A percentile compares a stretch with the other conserved stretches of the same genome.
These are phyloP conservation scores for Lactuca sativa DNA, from an alignment of 129 eudicot species.

Conservation along the genomic window DNA sequence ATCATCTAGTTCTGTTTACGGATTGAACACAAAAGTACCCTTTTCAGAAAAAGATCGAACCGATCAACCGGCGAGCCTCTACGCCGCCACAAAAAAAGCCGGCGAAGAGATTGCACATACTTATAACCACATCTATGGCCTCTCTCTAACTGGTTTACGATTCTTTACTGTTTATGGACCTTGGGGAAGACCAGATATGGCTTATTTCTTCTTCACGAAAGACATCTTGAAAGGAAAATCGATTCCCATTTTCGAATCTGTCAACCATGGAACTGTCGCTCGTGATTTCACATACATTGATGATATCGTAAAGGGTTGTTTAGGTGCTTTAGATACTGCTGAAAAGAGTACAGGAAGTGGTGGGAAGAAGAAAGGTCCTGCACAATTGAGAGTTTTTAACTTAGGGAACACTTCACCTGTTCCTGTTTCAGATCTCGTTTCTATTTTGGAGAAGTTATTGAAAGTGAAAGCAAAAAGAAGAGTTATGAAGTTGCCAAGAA, in stretches of 20 bases:
- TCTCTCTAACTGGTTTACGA: constrained; percentile 47
- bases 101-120: constrained; percentile 53
- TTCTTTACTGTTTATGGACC: constrained; percentile 53
- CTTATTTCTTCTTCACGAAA: constrained; percentile 46
- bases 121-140: constrained; percentile 49
- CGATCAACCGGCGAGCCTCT: constrained; percentile 54
- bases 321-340: constrained; percentile 54
- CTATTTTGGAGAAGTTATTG: constrained; percentile 43
- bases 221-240: constrained; percentile 45
- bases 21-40: constrained; percentile 45
- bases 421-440: constrained; percentile 41
- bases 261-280: constrained; percentile 38
- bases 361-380: constrained; percentile 46
- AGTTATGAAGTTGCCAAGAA: constrained; percentile 51
- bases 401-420: constrained; percentile 55
- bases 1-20: constrained; percentile 53
- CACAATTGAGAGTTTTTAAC: constrained; percentile 45
- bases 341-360: constrained; percentile 58
- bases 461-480: constrained; percentile 47
- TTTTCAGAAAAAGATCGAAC: constrained; percentile 51
- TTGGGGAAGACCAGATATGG: constrained; percentile 56
- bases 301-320: constrained; percentile 53
- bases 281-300: constrained; percentile 55
- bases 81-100: constrained; percentile 49
- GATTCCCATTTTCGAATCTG: constrained; percentile 38